Base-by-base conservation (phyloP, 164 flowering plant genomes). In the Aristolochia contorta region DNA sequence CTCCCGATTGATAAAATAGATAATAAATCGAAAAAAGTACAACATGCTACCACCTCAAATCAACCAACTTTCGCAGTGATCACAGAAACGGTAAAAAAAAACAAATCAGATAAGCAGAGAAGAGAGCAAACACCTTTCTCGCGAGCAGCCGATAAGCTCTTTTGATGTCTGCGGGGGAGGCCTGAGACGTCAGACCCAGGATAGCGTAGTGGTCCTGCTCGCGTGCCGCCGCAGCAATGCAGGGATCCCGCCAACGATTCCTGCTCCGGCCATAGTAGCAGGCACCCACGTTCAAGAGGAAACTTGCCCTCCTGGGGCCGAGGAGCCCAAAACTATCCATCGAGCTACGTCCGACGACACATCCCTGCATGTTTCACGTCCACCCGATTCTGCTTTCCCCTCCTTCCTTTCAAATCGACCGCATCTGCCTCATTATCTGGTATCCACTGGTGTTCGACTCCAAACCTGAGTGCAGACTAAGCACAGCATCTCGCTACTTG, bases 131-230 rank as follows among this genome's bases (percentile, higher is more conserved):
- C 23, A 89, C 96, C 97, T 87, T 83, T 20, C 77, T 81, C 62
- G 97, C 97, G 54, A 87, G 92, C 49, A 80, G 82, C 51, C 97
- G 97, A 72, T 80, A 90, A 69, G 92, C 90, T 63, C 61, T 74
- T 67, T 85, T 87, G 65, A 90, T 76, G 54, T 87, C 92, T 41
- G 76, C 69, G 12, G 79, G 63, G 46, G 95, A 71, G 69, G 95
- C 90, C 24, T 47, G 20, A 10, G 63, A 66, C 0, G 80, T 41
- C 61, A 87, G 54, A 19, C 92, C 95, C 13, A 89, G 80, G 19
- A 87, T 82, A 14, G 75, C 66, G 73, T 87, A 85, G 72, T 90
- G 91, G 66, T 80, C 76, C 71, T 74, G 84, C 60, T 72, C 63
- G 65, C 81, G 69, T 16, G 78, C 64, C 18, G 82, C 76, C 37